Conservation (phyloP, 139 green algal species). For the Mesostigma viride region DNA sequence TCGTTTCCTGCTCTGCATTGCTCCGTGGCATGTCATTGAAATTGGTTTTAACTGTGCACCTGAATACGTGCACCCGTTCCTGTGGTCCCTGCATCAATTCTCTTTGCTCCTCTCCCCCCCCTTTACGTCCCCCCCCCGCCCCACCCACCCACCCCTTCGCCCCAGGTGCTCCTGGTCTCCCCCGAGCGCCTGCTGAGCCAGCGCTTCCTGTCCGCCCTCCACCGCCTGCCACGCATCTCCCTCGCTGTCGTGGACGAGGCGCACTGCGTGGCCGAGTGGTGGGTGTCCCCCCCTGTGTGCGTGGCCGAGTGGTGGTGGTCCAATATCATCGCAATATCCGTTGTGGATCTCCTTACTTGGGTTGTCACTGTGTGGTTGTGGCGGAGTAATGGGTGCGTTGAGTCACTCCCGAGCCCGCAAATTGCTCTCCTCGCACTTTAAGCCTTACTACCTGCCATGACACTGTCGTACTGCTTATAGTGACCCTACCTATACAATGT, state of each 20-base stretch:
- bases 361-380: background rate
- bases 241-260: conserved; percentile 39
- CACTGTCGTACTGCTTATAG: conserved; percentile 5
- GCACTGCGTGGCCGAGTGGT: conserved; percentile 73
- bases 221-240: conserved; percentile 21
- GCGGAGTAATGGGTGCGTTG: no score
- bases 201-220: conserved; percentile 51
- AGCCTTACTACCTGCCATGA: background rate
- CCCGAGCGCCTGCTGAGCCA: conserved; percentile 72
- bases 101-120: no score
- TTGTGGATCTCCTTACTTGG: background rate
- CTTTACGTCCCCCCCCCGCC: no score
- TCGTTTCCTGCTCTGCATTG: background rate
- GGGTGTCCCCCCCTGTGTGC: background rate
- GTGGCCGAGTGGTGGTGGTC: background rate
- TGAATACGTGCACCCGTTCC: no score
- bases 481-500: no score
- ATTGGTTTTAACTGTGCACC: no score
- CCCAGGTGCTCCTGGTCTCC: conserved; percentile 76
- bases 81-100: no score
- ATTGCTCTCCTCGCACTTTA: background rate
- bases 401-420: no score
- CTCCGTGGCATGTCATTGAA: no score
- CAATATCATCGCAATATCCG: background rate
- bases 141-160: no score